These are phyloP conservation scores for Mycosphaerella sp. DNA, from an alignment of 2,329 filamentous ascomycete species.

Conservation along the genomic window DNA sequence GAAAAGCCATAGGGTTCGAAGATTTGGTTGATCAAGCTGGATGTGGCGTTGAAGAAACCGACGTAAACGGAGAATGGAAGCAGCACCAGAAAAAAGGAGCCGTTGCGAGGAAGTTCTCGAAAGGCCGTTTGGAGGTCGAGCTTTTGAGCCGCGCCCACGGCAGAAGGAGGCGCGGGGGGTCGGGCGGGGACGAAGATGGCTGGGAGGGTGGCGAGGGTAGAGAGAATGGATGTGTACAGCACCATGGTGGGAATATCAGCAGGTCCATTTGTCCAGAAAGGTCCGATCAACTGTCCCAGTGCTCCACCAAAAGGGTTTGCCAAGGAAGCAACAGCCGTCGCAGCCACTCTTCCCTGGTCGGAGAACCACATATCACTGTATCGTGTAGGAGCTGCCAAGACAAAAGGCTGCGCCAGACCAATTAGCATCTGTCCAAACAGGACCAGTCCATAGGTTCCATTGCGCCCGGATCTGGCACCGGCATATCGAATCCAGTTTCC, in stretches of 20 bases:
- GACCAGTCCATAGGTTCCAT: conserved; percentile 63
- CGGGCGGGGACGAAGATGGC: conserved; percentile 71
- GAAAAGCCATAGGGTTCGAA: conserved; percentile 77
- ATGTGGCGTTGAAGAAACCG: conserved; percentile 88
- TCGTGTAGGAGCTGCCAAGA: conserved; percentile 77
- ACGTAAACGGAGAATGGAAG: conserved; percentile 80
- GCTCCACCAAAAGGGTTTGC: conserved; percentile 89
- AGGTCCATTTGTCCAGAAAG: conserved; percentile 61
- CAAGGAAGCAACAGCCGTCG: conserved; percentile 76
- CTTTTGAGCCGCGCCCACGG: conserved; percentile 54
- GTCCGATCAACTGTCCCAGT: conserved; percentile 78
- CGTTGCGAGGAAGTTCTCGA: conserved; percentile 43
- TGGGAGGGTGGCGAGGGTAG: conserved; percentile 61
- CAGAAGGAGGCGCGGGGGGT: conserved; percentile 70
- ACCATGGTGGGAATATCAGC: conserved; percentile 71
- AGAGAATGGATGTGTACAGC: conserved; percentile 44
- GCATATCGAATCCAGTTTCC: conserved; percentile 72
- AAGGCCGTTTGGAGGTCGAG: conserved; percentile 52
- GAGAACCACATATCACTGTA: conserved; percentile 97
- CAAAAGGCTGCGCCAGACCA: conserved; percentile 85
- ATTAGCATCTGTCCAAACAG: conserved; percentile 91
- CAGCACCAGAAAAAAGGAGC: conserved; percentile 73
- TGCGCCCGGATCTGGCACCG: conserved; percentile 26
- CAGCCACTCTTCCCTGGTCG: conserved; percentile 70
- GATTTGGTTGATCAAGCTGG: conserved; percentile 83